Conservation (phyloP, 2,329 filamentous ascomycete species). For the Blastomyces emzantsi region DNA sequence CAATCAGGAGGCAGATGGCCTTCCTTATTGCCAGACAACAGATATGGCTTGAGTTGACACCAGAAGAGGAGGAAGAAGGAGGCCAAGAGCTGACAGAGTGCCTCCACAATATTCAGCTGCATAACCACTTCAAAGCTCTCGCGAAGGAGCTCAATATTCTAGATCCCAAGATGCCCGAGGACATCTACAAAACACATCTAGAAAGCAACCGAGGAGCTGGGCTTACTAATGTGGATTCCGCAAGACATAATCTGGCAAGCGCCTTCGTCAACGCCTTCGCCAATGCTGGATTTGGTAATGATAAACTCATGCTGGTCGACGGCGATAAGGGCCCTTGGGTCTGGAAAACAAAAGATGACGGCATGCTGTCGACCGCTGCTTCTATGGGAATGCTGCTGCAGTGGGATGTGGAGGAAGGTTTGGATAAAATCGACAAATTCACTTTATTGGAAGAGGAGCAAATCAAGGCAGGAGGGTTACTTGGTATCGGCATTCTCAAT, state of each 20-base stretch:
- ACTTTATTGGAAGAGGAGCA: slow-evolving; percentile 74
- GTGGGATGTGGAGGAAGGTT: slow-evolving; percentile 86
- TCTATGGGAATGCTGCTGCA: slow-evolving; percentile 84
- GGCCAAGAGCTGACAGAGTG: slow-evolving; percentile 71
- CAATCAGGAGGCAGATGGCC: slow-evolving; percentile 84
- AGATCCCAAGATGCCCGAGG: slow-evolving; percentile 92
- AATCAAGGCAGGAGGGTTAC: slow-evolving; percentile 82
- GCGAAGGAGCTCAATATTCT: slow-evolving; percentile 95
- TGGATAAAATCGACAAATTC: slow-evolving; percentile 92
- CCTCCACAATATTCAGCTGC: slow-evolving; percentile 75
- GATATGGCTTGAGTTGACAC: slow-evolving; percentile 64
- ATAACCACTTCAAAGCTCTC: slow-evolving; percentile 86
- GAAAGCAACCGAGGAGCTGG: slow-evolving; percentile 90
- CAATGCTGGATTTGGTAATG: slow-evolving; percentile 88
- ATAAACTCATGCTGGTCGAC: slow-evolving; percentile 95
- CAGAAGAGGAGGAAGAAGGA: slow-evolving; percentile 51
- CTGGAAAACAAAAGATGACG: slow-evolving; percentile 98
- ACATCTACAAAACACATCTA: slow-evolving; percentile 98
- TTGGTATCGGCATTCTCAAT: slow-evolving; percentile 93
- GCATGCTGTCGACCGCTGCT: slow-evolving; percentile 92
- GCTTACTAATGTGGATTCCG: slow-evolving; percentile 90
- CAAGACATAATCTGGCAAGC: slow-evolving; percentile 88
- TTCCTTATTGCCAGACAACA: slow-evolving; percentile 88
- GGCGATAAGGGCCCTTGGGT: slow-evolving; percentile 90
- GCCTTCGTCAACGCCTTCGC: slow-evolving; percentile 96